Base-by-base conservation (phyloP, 345 rosid genomes). In the Populus ilicifolia region DNA sequence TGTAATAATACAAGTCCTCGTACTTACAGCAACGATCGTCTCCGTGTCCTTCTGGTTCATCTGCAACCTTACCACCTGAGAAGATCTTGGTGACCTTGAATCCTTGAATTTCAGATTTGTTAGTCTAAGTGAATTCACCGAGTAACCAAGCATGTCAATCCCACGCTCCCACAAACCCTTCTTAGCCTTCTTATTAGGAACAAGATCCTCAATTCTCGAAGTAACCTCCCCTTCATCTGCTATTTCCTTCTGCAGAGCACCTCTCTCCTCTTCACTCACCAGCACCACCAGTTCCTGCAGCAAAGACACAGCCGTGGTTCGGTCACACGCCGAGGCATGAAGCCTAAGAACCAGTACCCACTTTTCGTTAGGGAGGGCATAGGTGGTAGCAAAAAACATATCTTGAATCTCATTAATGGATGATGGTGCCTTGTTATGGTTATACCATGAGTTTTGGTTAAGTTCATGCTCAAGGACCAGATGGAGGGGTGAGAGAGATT, bases 391-490 rank as follows among this genome's bases (percentile, higher is more conserved):
- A 8, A 81, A 83, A 9, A 86, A 72, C 66, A 79, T 1, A 36
- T 83, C 86, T 10, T 36, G 17, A 36, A 12, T 18, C 13, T 7
- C 4, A 21, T 21, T 52, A 16, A 7, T 10, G 33, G 4, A 2
- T 13, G 29, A 9, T 13, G 67, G 17, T n/a, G 16, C 43, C 16
- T 0, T 33, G 70, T 5, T 29, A 0, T 64, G 1, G 38, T 29
- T 41, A 10, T 8, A 13, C 89, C 89, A 88, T 0, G 65, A 18
- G 72, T 88, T 84, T 36, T 79, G 63, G 75, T 88, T 88, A 18
- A 88, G 87, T 48, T 82, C 90, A 13, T 88, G 90, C 36, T 88
- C 90, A 7, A 84, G 80, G 70, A 86, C 62, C 33, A 81, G 54
- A n/a, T 86, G 87, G 12, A 86, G 35, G 21, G 84, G 87, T 0